Conservation (phyloP, 2,329 filamentous ascomycete genomes). For the Pseudocercospora crystallina region DNA sequence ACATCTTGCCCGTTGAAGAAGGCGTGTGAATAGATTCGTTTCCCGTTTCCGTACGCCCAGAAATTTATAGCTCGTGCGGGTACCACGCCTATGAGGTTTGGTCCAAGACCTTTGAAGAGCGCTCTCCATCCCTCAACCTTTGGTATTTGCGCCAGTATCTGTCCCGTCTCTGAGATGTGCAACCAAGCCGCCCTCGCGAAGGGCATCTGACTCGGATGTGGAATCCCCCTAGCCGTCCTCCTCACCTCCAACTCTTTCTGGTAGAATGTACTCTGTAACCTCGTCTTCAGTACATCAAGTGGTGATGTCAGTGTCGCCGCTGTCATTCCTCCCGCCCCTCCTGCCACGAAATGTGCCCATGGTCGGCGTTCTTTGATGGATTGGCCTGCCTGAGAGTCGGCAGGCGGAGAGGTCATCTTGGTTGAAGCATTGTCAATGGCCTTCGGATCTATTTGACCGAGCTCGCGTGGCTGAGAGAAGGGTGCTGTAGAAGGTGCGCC, state of each 20-base stretch:
- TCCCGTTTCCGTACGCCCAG: conserved; percentile 89
- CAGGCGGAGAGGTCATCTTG: conserved; percentile 10
- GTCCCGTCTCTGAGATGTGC: conserved; percentile 81
- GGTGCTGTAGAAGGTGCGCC: not conserved
- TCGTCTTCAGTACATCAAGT: conserved; percentile 89
- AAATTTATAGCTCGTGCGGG: conserved; percentile 92
- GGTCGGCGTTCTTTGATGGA: conserved; percentile 58
- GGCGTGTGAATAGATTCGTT: conserved; percentile 73
- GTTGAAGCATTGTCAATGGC: conserved; percentile 16
- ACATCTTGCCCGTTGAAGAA: conserved; percentile 70
- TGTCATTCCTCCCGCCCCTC: conserved; percentile 87
- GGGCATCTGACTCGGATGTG: conserved; percentile 58
- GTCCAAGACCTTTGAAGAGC: conserved; percentile 88
- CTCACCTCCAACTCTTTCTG: conserved; percentile 74
- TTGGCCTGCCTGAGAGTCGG: conserved; percentile 1
- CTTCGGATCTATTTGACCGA: conserved; percentile 28
- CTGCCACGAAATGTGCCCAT: conserved; percentile 89
- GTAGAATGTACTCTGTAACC: conserved; percentile 92
- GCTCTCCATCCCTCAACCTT: conserved; percentile 79
- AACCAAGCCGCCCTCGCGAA: conserved; percentile 65
- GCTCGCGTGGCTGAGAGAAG: conserved; percentile 22
- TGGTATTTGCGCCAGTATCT: conserved; percentile 80
- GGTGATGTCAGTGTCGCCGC: conserved; percentile 90
- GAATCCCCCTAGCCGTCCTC: conserved; percentile 59
- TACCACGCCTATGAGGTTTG: conserved; percentile 85